Evolutionary conservation across 2,329 filamentous ascomycete species (phyloP).

Genomic region (Colletotrichum tofieldiae): DNA sequence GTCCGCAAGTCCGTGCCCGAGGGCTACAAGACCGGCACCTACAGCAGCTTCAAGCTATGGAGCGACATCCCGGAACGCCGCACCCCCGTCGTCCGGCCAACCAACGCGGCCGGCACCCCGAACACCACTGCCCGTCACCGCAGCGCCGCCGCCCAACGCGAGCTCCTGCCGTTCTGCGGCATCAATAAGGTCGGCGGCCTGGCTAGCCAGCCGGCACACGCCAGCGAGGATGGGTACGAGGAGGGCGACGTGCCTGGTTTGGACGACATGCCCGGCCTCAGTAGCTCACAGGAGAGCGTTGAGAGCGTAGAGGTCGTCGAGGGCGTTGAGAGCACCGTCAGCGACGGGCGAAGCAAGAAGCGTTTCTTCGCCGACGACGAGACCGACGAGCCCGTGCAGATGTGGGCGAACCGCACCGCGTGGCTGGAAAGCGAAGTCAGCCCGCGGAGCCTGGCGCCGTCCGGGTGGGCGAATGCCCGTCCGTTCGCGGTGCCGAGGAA

Average conservation of each 20-base stretch:
- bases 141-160: slow-evolving; percentile 60
- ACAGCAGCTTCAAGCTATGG: slow-evolving; percentile 68
- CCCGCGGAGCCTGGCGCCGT: slow-evolving; percentile 57
- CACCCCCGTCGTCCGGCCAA: slow-evolving; percentile 40
- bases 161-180: slow-evolving; percentile 86
- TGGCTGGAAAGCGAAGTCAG: slow-evolving; percentile 58
- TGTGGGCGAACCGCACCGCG: slow-evolving; percentile 48
- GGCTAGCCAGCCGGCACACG: slow-evolving; percentile 68
- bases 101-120: slow-evolving; percentile 39
- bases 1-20: slow-evolving; percentile 94
- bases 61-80: slow-evolving; percentile 50
- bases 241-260: slow-evolving; percentile 49
- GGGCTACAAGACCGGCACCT: slow-evolving; percentile 86
- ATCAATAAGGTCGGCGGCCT: slow-evolving; percentile 82
- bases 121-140: slow-evolving; percentile 45
- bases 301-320: slow-evolving; percentile 56
- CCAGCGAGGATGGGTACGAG: slow-evolving; percentile 47
- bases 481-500: slow-evolving; percentile 65
- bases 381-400: slow-evolving; percentile 44
- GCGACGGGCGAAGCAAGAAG: slow-evolving; percentile 58
- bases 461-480: slow-evolving; percentile 58
- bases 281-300: slow-evolving; percentile 70
- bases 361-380: slow-evolving; percentile 63
- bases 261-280: slow-evolving; percentile 64
- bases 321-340: slow-evolving; percentile 50